These are phyloP conservation scores for Pseudocercospora pini-densiflorae DNA, from an alignment of 2,329 filamentous ascomycete genomes.

Conservation along the genomic window DNA sequence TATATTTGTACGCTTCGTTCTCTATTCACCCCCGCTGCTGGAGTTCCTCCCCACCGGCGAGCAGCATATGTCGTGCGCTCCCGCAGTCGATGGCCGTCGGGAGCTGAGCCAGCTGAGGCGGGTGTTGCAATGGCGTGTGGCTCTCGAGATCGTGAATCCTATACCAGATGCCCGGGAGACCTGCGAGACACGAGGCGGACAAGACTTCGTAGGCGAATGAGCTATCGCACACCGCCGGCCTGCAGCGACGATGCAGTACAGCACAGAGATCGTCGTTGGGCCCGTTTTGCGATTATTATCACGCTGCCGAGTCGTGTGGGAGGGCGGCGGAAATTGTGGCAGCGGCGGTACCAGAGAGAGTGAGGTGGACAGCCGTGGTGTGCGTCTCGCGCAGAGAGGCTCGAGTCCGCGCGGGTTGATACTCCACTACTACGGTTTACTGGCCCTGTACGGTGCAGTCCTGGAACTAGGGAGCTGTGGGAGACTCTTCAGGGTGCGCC, in stretches of 20 bases:
- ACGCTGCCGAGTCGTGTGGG: background rate
- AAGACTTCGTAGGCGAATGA: conserved; percentile 5
- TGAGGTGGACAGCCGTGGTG: background rate
- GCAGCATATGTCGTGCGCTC: conserved; percentile 7
- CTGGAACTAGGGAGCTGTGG: background rate
- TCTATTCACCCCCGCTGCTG: conserved; percentile 1
- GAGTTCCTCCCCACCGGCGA: background rate
- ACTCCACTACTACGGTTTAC: background rate
- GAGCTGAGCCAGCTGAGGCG: background rate
- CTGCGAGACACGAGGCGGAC: conserved; percentile 7
- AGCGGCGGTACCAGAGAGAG: background rate
- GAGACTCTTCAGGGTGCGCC: conserved; percentile 1
- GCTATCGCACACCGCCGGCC: background rate
- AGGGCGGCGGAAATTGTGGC: background rate
- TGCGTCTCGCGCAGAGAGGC: background rate
- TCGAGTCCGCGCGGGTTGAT: background rate
- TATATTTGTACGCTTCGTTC: background rate
- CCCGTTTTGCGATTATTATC: background rate
- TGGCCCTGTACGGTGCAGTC: background rate
- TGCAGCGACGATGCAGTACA: conserved; percentile 2
- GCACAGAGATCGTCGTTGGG: background rate
- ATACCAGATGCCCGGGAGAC: background rate
- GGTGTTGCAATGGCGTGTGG: background rate
- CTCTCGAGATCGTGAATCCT: background rate
- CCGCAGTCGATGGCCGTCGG: conserved; percentile 5